Percentiles rank a stretch among this genome's conserved stretches.
These are phyloP conservation scores for Curvularia sp. DNA, from an alignment of 2,329 filamentous ascomycete species.

Conservation along the genomic window DNA sequence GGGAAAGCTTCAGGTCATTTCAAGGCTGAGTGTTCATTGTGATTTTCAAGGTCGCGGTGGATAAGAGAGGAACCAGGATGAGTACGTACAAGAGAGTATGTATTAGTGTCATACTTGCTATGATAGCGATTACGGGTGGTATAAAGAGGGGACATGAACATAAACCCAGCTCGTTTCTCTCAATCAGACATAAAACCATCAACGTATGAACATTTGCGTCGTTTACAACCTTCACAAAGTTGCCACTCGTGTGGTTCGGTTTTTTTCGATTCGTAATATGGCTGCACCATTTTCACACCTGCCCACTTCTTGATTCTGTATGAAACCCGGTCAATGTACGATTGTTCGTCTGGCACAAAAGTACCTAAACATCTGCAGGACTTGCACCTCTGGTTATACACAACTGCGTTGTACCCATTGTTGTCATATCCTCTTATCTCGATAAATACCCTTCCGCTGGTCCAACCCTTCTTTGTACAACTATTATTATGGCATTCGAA, in stretches of 20 bases:
- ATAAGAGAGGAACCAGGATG: no score
- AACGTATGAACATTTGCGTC: not conserved
- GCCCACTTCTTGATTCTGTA: slow-evolving; percentile 37
- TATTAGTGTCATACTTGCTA: no score
- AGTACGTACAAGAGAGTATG: no score
- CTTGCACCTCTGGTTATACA: slow-evolving; percentile 31
- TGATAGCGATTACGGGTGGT: no score
- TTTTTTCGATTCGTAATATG: not conserved
- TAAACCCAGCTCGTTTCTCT: no score
- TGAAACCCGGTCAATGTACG: slow-evolving; percentile 32
- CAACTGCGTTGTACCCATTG: slow-evolving; percentile 29
- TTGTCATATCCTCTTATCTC: slow-evolving; percentile 21
- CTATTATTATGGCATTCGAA: slow-evolving; percentile 25
- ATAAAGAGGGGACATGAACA: no score
- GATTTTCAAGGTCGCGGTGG: no score
- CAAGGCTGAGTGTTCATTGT: no score
- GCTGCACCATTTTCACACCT: slow-evolving; percentile 19
- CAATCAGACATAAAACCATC: not conserved
- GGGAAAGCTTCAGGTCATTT: no score
- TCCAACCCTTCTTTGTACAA: slow-evolving; percentile 17
- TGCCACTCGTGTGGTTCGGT: not conserved
- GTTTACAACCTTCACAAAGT: slow-evolving; percentile 2
- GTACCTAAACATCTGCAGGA: slow-evolving; percentile 24
- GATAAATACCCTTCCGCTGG: slow-evolving; percentile 26
- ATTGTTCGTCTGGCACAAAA: slow-evolving; percentile 22